Evolutionary conservation across 2,329 filamentous ascomycete species (phyloP), one percentile per base, ranked within the genome.

Genomic region (Pseudocercospora vitis): DNA sequence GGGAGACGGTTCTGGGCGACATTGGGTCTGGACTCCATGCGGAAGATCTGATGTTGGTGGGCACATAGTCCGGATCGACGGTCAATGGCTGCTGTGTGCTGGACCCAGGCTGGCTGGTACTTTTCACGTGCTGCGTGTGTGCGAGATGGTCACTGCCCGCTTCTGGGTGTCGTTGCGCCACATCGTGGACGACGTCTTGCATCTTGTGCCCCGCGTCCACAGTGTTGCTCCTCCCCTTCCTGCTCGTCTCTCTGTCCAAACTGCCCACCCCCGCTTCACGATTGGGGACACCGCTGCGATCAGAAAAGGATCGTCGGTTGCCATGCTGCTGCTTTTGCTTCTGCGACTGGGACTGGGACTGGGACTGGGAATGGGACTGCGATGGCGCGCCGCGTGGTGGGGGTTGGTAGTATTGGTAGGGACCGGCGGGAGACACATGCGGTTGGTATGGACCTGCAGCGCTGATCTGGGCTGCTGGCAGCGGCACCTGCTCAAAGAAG

Each of bases 371-470:
- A n/a, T 29, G 33, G 14, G 33, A 37, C 19, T 37, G 33, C 7
- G 33, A 12, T 21, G 18, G 18, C n/a, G 39, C 21, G 26, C 3
- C 29, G 26, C 31, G 52, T 5, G 59, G 16, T 4, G 66, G 65
- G 19, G 65, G 63, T 50, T 64, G 55, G 54, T 70, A 69, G 60
- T 70, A 67, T 28, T 64, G 56, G 51, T 63, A 68, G 9, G 68
- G 66, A 2, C 59, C 62, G 11, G 31, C 31, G 32, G 37, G 40
- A 52, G 9, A 19, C 14, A 32, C 40, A 32, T 32, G 40, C 18
- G n/a, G 26, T 14, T 48, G 32, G 31, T 52, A 52, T 42, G 45
- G 46, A 4, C 45, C 35, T 18, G 35, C 42, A 19, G 42, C 28
- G 28, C 14, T 23, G 29, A 58, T 56, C 12, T 53, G 55, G 7